These are phyloP conservation scores for Nematocida ironsii DNA, from an alignment of 371 early-diverging fungal genomes.

Conservation along the genomic window DNA sequence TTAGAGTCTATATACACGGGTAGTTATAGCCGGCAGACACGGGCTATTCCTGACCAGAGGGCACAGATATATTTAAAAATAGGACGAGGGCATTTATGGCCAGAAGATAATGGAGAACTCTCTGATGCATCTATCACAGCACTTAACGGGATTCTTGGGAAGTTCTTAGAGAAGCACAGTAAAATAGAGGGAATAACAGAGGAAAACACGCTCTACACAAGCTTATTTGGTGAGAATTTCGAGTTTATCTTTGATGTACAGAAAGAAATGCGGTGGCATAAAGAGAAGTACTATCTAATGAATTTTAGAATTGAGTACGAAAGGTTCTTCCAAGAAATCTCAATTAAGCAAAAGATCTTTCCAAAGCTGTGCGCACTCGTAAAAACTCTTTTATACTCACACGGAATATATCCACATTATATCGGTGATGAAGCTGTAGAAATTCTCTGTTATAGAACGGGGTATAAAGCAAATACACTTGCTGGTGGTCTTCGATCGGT, in stretches of 20 bases:
- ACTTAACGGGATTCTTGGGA: constrained; percentile 45
- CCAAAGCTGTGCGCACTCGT: constrained; percentile 41
- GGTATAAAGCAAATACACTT: constrained; percentile 15
- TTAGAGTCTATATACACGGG: constrained; percentile 20
- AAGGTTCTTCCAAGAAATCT: constrained; percentile 36
- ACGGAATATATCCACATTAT: constrained; percentile 51
- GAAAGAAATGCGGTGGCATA: constrained; percentile 12
- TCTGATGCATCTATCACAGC: constrained; percentile 40
- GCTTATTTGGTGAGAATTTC: background rate
- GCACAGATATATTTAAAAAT: constrained; percentile 23
- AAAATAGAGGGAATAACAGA: constrained; percentile 34
- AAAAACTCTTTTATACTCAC: constrained; percentile 37
- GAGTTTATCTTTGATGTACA: constrained; percentile 45
- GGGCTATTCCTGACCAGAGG: background rate
- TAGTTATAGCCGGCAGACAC: constrained; percentile 2
- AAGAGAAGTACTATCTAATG: constrained; percentile 47
- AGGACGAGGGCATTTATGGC: constrained; percentile 40
- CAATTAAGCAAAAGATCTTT: constrained; percentile 6
- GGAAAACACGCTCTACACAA: constrained; percentile 14
- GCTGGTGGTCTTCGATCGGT: constrained; percentile 34
- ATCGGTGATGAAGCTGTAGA: constrained; percentile 35
- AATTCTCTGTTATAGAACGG: constrained; percentile 46
- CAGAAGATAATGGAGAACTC: constrained; percentile 17
- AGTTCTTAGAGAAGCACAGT: background rate
- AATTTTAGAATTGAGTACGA: constrained; percentile 37